phyloP scores from a whole-genome alignment of 2,329 filamentous ascomycete genomes.

The Trichoderma sp. region DNA sequence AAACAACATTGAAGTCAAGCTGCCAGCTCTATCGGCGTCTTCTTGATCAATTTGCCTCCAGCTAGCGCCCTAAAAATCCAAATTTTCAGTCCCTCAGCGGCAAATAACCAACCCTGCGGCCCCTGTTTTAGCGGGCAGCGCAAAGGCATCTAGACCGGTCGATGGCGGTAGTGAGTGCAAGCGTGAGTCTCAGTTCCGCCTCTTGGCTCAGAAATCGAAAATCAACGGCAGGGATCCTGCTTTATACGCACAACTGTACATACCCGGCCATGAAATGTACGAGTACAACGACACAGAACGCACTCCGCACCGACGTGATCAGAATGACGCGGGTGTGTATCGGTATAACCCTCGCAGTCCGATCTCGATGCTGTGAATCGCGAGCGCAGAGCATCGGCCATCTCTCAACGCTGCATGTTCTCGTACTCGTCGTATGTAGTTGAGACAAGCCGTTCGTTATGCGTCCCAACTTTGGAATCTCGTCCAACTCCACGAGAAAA shows the following conservation, averaged over 20 bases:
- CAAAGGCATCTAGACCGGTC: conserved; percentile 21
- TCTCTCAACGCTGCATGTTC: neutral
- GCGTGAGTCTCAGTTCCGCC: conserved; percentile 7
- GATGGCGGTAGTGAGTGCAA: neutral
- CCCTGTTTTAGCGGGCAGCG: conserved; percentile 19
- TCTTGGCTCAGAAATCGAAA: neutral
- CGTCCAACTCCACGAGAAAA: neutral
- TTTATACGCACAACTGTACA: neutral
- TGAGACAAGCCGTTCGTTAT: neutral
- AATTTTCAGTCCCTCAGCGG: neutral
- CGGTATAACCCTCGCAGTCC: neutral
- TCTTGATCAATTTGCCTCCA: neutral
- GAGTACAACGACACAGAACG: neutral
- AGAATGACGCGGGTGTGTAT: neutral
- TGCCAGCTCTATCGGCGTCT: neutral
- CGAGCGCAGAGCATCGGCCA: neutral
- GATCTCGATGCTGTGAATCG: neutral
- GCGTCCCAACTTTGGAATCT: neutral
- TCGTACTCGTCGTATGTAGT: neutral
- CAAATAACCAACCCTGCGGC: neutral
- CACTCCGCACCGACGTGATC: neutral
- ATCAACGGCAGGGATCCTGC: neutral
- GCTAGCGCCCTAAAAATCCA: neutral
- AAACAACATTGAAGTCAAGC: neutral
- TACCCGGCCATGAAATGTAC: neutral